Percentiles rank a stretch among this genome's conserved stretches.
phyloP scores from a whole-genome alignment of 306 rosid genomes.

The Cucurbita ficifolia region DNA sequence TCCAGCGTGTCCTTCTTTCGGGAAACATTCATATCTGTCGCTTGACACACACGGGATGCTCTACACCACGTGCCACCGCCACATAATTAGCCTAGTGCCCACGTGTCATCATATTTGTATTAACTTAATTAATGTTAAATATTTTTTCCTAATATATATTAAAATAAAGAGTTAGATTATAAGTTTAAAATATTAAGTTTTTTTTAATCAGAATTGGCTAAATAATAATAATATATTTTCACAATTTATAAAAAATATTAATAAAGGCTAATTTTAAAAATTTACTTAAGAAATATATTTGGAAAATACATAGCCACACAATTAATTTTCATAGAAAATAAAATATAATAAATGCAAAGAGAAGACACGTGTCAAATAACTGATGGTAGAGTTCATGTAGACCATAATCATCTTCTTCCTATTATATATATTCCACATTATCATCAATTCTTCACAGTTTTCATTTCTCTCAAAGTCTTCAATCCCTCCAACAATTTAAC shows the following conservation, averaged over 20 bases:
- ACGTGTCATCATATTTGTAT: neutral
- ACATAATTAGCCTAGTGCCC: neutral
- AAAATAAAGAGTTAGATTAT: no score
- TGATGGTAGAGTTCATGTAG: neutral
- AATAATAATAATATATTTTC: no score
- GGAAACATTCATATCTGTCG: slow-evolving; percentile 23
- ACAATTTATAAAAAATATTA: no score
- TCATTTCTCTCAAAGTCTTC: neutral
- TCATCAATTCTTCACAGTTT: neutral
- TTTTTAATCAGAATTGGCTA: no score
- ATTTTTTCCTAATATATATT: no score
- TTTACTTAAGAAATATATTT: no score
- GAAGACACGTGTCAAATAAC: neutral
- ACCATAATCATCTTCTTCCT: neutral
- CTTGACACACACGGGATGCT: neutral
- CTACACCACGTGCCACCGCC: neutral
- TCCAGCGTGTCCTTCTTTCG: slow-evolving; percentile 21
- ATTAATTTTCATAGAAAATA: no score
- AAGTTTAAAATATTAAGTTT: no score
- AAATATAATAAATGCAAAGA: neutral
- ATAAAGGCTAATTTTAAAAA: no score
- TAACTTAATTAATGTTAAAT: neutral
- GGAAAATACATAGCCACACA: no score
- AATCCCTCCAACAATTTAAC: neutral
- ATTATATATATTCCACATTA: neutral